A percentile compares a stretch with the other conserved stretches of the same genome.
phyloP scores from a whole-genome alignment of 2,329 filamentous ascomycete genomes.

The Sarocladiaceae sp. region DNA sequence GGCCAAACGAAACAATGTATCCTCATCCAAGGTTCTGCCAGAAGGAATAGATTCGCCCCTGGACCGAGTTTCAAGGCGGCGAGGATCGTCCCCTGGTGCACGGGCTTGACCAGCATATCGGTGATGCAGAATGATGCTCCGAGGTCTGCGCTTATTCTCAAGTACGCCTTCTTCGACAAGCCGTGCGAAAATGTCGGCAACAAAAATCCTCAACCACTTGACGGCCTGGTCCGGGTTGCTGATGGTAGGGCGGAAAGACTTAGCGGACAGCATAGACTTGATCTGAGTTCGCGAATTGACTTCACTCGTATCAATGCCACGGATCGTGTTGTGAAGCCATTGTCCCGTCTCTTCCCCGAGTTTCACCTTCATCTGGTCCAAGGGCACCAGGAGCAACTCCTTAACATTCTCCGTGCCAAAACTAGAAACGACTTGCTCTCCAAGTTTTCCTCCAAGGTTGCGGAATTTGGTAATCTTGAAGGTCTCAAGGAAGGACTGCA shows the following conservation, averaged over 20 bases:
- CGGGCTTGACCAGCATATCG: conserved; percentile 57
- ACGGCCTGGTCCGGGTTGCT: conserved; percentile 69
- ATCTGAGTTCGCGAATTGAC: conserved; percentile 89
- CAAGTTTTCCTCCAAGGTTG: conserved; percentile 90
- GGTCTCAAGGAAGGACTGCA: conserved; percentile 68
- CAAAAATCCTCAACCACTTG: conserved; percentile 87
- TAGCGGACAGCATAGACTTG: conserved; percentile 95
- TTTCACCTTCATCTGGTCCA: conserved; percentile 71
- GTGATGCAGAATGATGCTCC: conserved; percentile 79
- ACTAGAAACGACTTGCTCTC: conserved; percentile 72
- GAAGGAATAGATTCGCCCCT: conserved; percentile 70
- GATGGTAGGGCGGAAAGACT: conserved; percentile 85
- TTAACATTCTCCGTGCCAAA: conserved; percentile 77
- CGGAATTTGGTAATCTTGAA: conserved; percentile 95
- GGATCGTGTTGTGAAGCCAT: conserved; percentile 80
- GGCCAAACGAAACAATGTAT: conserved; percentile 65
- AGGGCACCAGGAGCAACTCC: conserved; percentile 64
- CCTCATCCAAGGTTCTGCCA: conserved; percentile 67
- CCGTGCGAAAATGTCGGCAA: conserved; percentile 82
- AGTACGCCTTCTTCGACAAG: conserved; percentile 85
- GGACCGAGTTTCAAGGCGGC: conserved; percentile 48
- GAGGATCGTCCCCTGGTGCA: neutral
- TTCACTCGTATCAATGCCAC: conserved; percentile 80
- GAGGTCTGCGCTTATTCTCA: conserved; percentile 80
- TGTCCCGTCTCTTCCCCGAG: conserved; percentile 77